Conservation (phyloP, 2,329 filamentous ascomycete species). For the Verticillium albo-atrum region DNA sequence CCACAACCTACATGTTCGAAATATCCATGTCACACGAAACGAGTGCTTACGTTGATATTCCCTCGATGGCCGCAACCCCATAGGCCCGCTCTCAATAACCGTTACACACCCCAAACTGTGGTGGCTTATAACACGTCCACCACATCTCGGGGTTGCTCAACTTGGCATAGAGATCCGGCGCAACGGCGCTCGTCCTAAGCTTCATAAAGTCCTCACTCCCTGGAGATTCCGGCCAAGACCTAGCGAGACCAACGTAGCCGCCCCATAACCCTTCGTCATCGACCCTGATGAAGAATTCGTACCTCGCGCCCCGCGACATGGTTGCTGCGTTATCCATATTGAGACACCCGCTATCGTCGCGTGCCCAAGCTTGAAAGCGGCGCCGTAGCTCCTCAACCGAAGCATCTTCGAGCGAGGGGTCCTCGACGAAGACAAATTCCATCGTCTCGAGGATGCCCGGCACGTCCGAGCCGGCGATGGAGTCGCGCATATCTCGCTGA, state of each 20-base stretch:
- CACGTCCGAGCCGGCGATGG: conserved; percentile 5
- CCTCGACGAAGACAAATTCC: conserved; percentile 12
- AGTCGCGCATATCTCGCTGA: neutral
- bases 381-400: conserved; percentile 8
- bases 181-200: neutral
- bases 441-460: conserved; percentile 7
- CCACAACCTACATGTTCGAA: too few species aligned
- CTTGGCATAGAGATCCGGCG: neutral
- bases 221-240: neutral
- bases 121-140: neutral
- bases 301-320: conserved; percentile 2
- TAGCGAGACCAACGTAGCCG: neutral
- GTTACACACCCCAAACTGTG: neutral
- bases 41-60: too few species aligned
- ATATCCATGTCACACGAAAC: too few species aligned
- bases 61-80: too few species aligned
- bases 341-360: too few species aligned
- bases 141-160: neutral
- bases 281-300: conserved; percentile 9
- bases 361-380: conserved; percentile 8
- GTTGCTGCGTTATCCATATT: neutral
- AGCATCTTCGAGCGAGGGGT: conserved; percentile 11
- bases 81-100: too few species aligned
- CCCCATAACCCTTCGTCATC: conserved; percentile 3
- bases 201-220: neutral